A percentile compares a stretch with the other conserved stretches of the same genome.
phyloP scores from a whole-genome alignment of 176 grass and related monocot species.

The Tillandsia fasciculata region DNA sequence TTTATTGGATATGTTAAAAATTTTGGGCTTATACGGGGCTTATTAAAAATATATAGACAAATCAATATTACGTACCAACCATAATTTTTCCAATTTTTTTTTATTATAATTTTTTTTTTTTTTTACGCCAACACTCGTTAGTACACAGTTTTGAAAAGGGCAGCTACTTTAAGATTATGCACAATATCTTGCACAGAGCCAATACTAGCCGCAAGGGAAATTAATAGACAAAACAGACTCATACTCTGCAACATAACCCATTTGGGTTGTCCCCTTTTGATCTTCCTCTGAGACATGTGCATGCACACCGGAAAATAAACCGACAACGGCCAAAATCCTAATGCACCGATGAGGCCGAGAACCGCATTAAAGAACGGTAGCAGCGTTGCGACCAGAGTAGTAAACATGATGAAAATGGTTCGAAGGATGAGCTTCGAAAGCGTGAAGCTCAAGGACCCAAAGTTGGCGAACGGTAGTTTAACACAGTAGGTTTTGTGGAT shows the following conservation, averaged over 20 bases:
- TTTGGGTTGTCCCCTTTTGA: constrained; percentile 32
- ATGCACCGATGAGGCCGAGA: constrained; percentile 76
- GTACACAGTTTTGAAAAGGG: constrained; percentile 52
- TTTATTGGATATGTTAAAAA: too few species aligned
- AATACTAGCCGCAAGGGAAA: constrained; percentile 71
- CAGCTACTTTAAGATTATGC: constrained; percentile 65
- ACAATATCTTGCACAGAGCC: constrained; percentile 93
- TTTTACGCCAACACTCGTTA: not conserved
- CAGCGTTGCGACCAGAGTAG: constrained; percentile 74
- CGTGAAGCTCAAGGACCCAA: constrained; percentile 33
- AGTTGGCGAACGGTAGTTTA: constrained; percentile 23
- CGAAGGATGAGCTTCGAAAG: constrained; percentile 71
- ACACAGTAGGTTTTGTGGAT: constrained; percentile 73
- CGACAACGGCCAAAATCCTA: constrained; percentile 95
- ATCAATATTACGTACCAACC: too few species aligned
- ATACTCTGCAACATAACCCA: constrained; percentile 80
- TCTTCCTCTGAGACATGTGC: constrained; percentile 63
- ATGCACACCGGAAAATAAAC: constrained; percentile 93
- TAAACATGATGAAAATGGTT: constrained; percentile 84
- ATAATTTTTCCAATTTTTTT: too few species aligned
- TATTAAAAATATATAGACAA: too few species aligned
- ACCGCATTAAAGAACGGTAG: constrained; percentile 92
- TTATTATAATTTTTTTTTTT: too few species aligned
- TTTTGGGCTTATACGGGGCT: too few species aligned
- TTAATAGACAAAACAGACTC: constrained; percentile 71